These are phyloP conservation scores for Aspergillus bridgeri DNA, from an alignment of 495 filamentous ascomycete genomes.

Conservation along the genomic window DNA sequence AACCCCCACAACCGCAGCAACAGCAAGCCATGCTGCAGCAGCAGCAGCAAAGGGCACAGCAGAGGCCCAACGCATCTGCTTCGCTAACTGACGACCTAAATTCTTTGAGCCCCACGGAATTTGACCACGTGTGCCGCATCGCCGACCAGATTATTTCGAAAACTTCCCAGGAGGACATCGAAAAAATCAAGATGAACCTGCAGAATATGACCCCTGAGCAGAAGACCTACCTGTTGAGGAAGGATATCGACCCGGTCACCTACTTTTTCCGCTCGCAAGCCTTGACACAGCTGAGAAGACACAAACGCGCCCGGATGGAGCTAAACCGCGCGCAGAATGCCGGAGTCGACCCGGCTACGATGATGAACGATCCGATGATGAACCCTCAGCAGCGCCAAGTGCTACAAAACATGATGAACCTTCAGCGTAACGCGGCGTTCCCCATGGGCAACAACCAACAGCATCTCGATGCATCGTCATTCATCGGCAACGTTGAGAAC, in stretches of 20 bases:
- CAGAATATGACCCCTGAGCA: slow-evolving; percentile 46
- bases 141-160: slow-evolving; percentile 39
- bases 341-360: slow-evolving; percentile 29
- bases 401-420: slow-evolving; percentile 43
- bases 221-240: slow-evolving; percentile 34
- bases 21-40: slow-evolving; percentile 34
- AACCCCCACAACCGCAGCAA: slow-evolving; percentile 27
- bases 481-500: slow-evolving; percentile 51
- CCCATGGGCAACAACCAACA: slow-evolving; percentile 33
- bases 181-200: slow-evolving; percentile 41
- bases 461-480: slow-evolving; percentile 43
- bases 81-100: slow-evolving; percentile 35
- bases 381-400: slow-evolving; percentile 41
- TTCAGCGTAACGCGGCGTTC: slow-evolving; percentile 39
- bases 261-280: slow-evolving; percentile 52
- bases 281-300: slow-evolving; percentile 33
- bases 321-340: slow-evolving; percentile 29
- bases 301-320: slow-evolving; percentile 33
- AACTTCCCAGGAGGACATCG: slow-evolving; percentile 40
- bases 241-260: slow-evolving; percentile 45
- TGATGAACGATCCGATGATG: slow-evolving; percentile 40
- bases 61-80: slow-evolving; percentile 28
- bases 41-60: slow-evolving; percentile 41
- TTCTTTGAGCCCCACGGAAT: slow-evolving; percentile 37
- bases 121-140: slow-evolving; percentile 40